Evolutionary conservation across 441 rosid genomes (phyloP).

Genomic region (Corymbia calophylla): DNA sequence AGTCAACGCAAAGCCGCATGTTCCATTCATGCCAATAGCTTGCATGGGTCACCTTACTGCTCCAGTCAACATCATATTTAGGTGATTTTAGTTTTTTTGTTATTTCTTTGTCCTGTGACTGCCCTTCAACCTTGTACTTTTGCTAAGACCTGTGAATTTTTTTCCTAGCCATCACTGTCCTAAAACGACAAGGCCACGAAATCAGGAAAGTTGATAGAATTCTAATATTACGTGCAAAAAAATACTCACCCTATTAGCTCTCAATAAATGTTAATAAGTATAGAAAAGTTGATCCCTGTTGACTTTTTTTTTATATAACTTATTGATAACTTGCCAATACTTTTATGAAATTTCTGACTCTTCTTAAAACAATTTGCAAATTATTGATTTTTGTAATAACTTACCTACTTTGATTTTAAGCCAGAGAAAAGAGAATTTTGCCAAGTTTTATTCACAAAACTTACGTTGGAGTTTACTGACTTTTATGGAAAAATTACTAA

Average conservation of each 20-base stretch:
- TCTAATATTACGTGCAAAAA: background rate
- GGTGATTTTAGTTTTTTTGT: background rate
- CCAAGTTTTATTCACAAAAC: background rate
- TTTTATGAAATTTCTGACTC: background rate
- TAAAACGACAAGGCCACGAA: background rate
- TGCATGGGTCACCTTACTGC: no score
- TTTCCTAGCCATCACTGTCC: background rate
- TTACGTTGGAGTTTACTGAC: background rate
- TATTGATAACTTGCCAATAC: background rate
- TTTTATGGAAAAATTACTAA: background rate
- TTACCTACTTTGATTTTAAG: background rate
- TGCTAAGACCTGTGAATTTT: background rate
- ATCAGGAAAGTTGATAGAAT: background rate
- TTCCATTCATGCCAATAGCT: background rate
- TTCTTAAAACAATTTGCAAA: background rate
- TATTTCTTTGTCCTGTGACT: constrained; percentile 19
- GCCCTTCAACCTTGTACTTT: constrained; percentile 16
- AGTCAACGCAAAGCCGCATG: background rate
- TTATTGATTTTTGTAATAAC: background rate
- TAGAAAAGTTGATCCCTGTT: background rate
- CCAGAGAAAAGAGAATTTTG: background rate
- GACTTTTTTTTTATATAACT: background rate
- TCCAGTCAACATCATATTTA: background rate
- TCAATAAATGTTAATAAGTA: background rate
- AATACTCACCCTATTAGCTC: background rate